Base-by-base conservation (phyloP, 2,329 filamentous ascomycete genomes). In the Aureobasidium zeae region DNA sequence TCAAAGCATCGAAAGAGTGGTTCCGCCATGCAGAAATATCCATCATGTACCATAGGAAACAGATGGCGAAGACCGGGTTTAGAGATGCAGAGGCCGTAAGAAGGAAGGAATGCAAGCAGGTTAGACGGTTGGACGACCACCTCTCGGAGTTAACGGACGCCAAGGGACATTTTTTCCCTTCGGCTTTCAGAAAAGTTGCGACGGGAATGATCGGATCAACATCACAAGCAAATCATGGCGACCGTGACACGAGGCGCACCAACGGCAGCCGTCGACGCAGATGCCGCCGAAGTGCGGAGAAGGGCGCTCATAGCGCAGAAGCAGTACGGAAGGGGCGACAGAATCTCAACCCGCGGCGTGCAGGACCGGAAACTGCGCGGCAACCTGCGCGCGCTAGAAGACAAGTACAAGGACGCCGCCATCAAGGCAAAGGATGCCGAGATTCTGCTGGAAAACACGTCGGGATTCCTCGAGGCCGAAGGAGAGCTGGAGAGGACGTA, bases 391-490 rank as follows among this genome's bases (percentile, higher is more conserved):
- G 72, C 72, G 2, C 73, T 95, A 33, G 91, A 98, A 61, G 69
- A 69, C 48, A 91, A 91, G 62, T 89, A 87, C 65, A 77, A 87
- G 56, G 76, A 82, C 54, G 89, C 89, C 1, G 70, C 83, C 1
- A 64, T 93, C 25, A 81, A 84, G 62, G 87, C 91, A 12, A 94
- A 94, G 65, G 89, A 95, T 70, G 86, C 89, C 16, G 91, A 98
- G 65, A 91, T 98, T 46, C 68, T 98, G 54, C 76, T 94, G 44
- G 89, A 96, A 64, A 86, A 94, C 61, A 77, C 81, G 5, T 69
- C 75, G 9, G 91, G 91, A 5, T 93, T 94, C 55, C 69, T 98
- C 45, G 86, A 96, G 63, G 74, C 89, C 1, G 91, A 98, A 61
- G 75, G 74, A 19, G 88, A 88, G 60, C 72, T 98, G 49, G 91